These are phyloP conservation scores for Termitomyces bulborhizus DNA, from an alignment of 768 basidiomycete genomes.

Conservation along the genomic window DNA sequence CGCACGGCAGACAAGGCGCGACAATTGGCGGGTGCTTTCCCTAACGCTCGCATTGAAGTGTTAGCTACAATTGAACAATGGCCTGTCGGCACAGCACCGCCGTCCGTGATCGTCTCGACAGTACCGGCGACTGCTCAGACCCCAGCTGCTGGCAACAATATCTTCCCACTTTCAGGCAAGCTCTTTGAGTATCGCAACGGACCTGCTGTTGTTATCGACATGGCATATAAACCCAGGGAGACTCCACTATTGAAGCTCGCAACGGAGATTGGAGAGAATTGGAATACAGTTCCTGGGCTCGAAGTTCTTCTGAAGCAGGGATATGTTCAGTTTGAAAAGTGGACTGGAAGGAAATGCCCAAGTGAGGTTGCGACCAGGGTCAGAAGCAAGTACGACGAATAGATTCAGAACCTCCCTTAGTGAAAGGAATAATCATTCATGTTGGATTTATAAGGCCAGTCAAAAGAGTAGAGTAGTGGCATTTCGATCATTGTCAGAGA, in stretches of 20 bases:
- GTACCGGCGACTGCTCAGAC: conserved; percentile 70
- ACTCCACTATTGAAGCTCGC: conserved; percentile 79
- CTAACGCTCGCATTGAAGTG: conserved; percentile 51
- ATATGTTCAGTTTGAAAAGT: conserved; percentile 75
- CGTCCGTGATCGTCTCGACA: conserved; percentile 81
- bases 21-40: conserved; percentile 62
- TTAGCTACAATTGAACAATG: conserved; percentile 53
- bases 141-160: conserved; percentile 19
- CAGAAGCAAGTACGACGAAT: conserved; percentile 33
- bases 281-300: conserved; percentile 72
- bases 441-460: neutral
- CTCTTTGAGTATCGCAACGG: conserved; percentile 50
- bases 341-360: conserved; percentile 70
- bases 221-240: conserved; percentile 88
- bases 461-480: neutral
- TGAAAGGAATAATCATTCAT: neutral
- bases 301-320: conserved; percentile 89
- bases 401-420: neutral
- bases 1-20: conserved; percentile 73
- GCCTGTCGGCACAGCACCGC: conserved; percentile 37
- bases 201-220: conserved; percentile 74
- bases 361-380: conserved; percentile 42
- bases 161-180: conserved; percentile 45
- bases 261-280: conserved; percentile 39
- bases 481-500: no score